These are phyloP conservation scores for Colletotrichum orbiculare DNA, from an alignment of 2,329 filamentous ascomycete genomes.

Conservation along the genomic window DNA sequence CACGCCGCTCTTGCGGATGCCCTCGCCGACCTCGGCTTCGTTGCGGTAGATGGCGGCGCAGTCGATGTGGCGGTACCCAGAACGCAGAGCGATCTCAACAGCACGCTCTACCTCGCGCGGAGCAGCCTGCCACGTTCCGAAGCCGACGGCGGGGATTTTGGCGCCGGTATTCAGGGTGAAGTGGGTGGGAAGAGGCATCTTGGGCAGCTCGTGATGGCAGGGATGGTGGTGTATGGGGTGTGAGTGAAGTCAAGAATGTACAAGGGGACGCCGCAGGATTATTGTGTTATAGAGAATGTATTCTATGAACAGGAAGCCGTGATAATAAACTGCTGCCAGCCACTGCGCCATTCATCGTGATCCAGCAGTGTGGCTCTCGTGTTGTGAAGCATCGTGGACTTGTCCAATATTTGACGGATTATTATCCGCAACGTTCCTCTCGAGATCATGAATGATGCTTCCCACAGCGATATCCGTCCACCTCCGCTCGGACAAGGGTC, in stretches of 20 bases:
- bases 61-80: constrained; percentile 60
- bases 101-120: constrained; percentile 59
- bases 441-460: not conserved
- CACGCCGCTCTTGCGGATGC: constrained; percentile 53
- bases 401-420: constrained; percentile 8
- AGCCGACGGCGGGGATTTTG: constrained; percentile 39
- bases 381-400: constrained; percentile 3
- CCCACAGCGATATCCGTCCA: not conserved
- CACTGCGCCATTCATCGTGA: not conserved
- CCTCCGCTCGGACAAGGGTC: not conserved
- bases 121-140: constrained; percentile 41
- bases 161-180: constrained; percentile 39
- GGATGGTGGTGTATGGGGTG: constrained; percentile 2
- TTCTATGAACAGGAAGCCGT: not conserved
- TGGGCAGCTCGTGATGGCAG: not conserved
- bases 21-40: constrained; percentile 55
- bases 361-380: not conserved
- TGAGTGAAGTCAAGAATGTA: not conserved
- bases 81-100: constrained; percentile 57
- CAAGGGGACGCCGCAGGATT: not conserved
- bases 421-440: constrained; percentile 17
- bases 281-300: constrained; percentile 11
- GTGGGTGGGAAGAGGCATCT: constrained; percentile 34
- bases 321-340: constrained; percentile 6
- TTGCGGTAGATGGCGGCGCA: constrained; percentile 60